Evolutionary conservation across 495 filamentous ascomycete species (phyloP).

Genomic region (Aspergillus baeticus): DNA sequence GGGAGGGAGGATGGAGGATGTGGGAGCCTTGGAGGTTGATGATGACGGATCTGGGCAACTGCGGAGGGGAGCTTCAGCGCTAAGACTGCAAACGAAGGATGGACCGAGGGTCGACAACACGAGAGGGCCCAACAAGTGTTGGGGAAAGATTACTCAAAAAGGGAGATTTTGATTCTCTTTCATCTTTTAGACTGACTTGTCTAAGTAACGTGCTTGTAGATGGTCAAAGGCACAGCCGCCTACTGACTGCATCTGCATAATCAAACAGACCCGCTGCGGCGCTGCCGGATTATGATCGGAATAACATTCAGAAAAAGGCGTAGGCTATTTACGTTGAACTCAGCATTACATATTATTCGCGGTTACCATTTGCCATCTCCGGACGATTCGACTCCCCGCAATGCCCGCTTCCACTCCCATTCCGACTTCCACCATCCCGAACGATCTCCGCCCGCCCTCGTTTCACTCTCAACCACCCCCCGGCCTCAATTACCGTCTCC

Average conservation of each 20-base stretch:
- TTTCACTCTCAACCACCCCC: neutral
- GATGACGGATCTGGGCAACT: neutral
- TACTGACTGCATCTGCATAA: no score
- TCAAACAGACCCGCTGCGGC: no score
- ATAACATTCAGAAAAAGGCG: no score
- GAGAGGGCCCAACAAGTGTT: neutral
- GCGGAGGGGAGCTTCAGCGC: slow-evolving; percentile 13
- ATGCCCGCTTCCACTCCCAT: slow-evolving; percentile 3
- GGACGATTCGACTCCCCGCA: neutral
- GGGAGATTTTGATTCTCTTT: neutral
- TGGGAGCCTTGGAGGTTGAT: neutral
- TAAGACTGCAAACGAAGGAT: neutral
- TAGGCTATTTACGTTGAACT: no score
- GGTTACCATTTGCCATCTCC: neutral
- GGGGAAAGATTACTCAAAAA: neutral
- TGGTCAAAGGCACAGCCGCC: no score
- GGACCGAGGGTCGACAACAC: slow-evolving; percentile 5
- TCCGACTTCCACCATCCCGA: slow-evolving; percentile 8
- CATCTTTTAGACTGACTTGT: neutral
- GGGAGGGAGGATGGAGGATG: slow-evolving; percentile 4
- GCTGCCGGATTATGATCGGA: no score
- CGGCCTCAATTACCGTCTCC: neutral
- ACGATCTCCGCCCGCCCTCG: neutral
- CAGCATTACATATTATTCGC: no score
- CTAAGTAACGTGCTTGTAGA: no score